A percentile compares a stretch with the other conserved stretches of the same genome.
phyloP scores from a whole-genome alignment of 2,329 filamentous ascomycete species.

The Cercospora berteroae region DNA sequence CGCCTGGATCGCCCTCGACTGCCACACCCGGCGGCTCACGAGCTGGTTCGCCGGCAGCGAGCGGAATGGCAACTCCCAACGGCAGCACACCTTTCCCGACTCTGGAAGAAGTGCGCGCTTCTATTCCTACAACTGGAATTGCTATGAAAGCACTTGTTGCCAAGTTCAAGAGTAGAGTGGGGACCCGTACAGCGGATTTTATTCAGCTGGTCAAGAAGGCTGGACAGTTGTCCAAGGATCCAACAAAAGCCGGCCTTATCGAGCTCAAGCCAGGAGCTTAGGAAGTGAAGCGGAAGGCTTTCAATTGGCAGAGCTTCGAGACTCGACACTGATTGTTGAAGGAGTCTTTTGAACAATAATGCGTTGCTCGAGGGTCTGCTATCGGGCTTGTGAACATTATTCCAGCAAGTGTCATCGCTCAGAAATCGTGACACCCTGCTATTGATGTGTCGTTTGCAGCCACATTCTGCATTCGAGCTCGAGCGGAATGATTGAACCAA shows the following conservation, averaged over 20 bases:
- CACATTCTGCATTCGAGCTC: neutral
- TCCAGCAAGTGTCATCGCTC: neutral
- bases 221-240: slow-evolving; percentile 30
- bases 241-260: slow-evolving; percentile 28
- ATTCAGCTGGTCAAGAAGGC: slow-evolving; percentile 46
- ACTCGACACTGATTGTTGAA: neutral
- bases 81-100: slow-evolving; percentile 39
- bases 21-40: slow-evolving; percentile 36
- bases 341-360: neutral
- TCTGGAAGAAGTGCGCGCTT: slow-evolving; percentile 46
- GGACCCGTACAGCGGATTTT: slow-evolving; percentile 41
- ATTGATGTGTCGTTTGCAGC: neutral
- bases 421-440: neutral
- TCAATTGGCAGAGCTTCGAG: neutral
- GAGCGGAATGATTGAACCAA: neutral
- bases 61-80: slow-evolving; percentile 23
- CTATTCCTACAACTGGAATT: slow-evolving; percentile 47
- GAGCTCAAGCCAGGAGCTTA: slow-evolving; percentile 24
- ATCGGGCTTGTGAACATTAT: neutral
- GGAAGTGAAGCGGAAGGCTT: neutral
- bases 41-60: slow-evolving; percentile 35
- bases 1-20: slow-evolving; percentile 42
- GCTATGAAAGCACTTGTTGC: slow-evolving; percentile 43
- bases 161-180: slow-evolving; percentile 44
- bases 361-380: neutral